These are phyloP conservation scores for Pythium apleroticum DNA, from an alignment of 352 stramenopile species.

Conservation along the genomic window DNA sequence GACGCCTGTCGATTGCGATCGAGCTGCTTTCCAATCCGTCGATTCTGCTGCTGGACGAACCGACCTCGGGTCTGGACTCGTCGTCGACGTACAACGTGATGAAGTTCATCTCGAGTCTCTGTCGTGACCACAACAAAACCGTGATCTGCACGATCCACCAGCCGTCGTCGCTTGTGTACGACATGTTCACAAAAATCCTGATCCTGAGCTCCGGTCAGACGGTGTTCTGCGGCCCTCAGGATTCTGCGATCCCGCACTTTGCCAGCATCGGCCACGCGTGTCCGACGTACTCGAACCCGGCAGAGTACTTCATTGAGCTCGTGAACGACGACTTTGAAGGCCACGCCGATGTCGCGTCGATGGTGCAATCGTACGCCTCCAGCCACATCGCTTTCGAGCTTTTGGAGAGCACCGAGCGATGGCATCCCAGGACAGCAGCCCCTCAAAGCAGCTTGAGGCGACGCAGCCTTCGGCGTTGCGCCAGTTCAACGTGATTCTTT, in stretches of 20 bases:
- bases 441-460: not conserved
- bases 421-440: not conserved
- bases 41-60: slow-evolving; percentile 83
- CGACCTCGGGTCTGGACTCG: slow-evolving; percentile 59
- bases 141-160: slow-evolving; percentile 74
- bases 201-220: slow-evolving; percentile 66
- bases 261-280: slow-evolving; percentile 26
- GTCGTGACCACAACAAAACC: slow-evolving; percentile 36
- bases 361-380: slow-evolving; percentile 5
- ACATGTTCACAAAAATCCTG: slow-evolving; percentile 60
- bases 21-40: slow-evolving; percentile 71
- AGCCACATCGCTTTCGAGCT: not conserved
- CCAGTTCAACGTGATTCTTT: slow-evolving; percentile 47
- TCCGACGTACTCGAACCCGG: slow-evolving; percentile 38
- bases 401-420: not conserved
- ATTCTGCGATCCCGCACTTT: slow-evolving; percentile 23
- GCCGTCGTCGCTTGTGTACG: slow-evolving; percentile 55
- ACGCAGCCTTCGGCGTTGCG: slow-evolving; percentile 31
- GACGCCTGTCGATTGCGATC: slow-evolving; percentile 73
- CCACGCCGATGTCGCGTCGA: slow-evolving; percentile 18
- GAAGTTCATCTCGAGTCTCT: slow-evolving; percentile 41
- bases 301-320: slow-evolving; percentile 38
- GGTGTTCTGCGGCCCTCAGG: slow-evolving; percentile 74
- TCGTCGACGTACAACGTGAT: slow-evolving; percentile 47
- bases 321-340: slow-evolving; percentile 45